Percentiles rank a stretch among this genome's conserved stretches.
These are phyloP conservation scores for Rosa persica DNA, from an alignment of 306 rosid species.

Conservation along the genomic window DNA sequence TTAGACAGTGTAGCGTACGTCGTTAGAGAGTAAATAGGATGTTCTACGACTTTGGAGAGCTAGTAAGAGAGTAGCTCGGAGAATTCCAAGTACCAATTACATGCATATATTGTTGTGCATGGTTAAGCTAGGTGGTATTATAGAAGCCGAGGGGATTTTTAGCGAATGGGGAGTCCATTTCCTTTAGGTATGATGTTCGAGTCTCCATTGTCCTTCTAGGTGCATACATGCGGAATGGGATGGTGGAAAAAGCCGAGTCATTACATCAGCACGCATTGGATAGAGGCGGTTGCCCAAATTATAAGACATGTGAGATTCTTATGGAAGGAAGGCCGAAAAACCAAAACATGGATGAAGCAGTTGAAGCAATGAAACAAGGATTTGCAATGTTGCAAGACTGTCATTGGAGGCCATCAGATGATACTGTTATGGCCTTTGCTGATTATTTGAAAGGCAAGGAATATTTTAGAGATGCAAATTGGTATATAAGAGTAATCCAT, in stretches of 20 bases:
- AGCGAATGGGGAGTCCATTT: conserved; percentile 73
- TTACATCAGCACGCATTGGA: conserved; percentile 65
- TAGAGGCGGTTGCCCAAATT: conserved; percentile 77
- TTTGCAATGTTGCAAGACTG: conserved; percentile 45
- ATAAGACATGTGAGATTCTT: conserved; percentile 91
- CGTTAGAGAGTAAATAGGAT: conserved; percentile 61
- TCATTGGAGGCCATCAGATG: conserved; percentile 61
- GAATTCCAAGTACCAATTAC: conserved; percentile 66
- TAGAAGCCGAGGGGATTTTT: conserved; percentile 61
- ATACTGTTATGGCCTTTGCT: conserved; percentile 48
- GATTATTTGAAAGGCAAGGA: conserved; percentile 50
- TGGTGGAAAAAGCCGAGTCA: conserved; percentile 66
- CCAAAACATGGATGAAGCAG: conserved; percentile 40
- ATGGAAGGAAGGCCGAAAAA: conserved; percentile 52
- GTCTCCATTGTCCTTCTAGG: conserved; percentile 86
- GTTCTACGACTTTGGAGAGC: conserved; percentile 70
- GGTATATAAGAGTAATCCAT: conserved; percentile 40
- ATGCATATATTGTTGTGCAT: conserved; percentile 61
- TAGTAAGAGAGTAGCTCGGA: conserved; percentile 61
- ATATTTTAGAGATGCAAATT: conserved; percentile 47
- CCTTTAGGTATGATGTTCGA: conserved; percentile 67
- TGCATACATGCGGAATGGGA: conserved; percentile 72
- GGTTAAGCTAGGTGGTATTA: conserved; percentile 66
- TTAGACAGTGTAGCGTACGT: conserved; percentile 56
- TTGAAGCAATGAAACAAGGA: conserved; percentile 60